Evolutionary conservation across 208 protist genomes (phyloP), one percentile per base, ranked within the genome.

Genomic region (Leishmania braziliensis): DNA sequence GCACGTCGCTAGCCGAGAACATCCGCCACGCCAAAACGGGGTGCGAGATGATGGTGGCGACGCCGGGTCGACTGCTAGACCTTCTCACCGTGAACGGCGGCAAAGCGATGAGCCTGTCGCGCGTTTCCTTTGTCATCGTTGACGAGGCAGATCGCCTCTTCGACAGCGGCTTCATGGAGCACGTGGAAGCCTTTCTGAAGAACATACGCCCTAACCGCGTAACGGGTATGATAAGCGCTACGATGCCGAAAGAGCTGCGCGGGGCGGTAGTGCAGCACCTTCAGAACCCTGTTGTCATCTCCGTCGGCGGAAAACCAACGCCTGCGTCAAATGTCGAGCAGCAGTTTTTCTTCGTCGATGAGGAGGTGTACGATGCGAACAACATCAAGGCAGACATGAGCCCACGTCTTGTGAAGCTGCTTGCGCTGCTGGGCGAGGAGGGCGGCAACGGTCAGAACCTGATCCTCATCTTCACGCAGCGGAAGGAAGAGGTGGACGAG

Each of bases 121-220:
- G 92, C 54, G 86, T 90, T 1, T 95, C 95, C 26, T 98, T 98
- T 69, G 93, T 98, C 18, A 92, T 98, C 14, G 86, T 99, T 29
- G 98, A 99, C 89, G 98, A 99, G 80, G 98, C 97, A 0, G 98
- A 99, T 81, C 89, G 97, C 53, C 92, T 99, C 83, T 98, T 99
- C 84, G 97, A 99, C 79, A 94, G 94, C 79, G 98, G 98, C 43
- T 99, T 99, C 87, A 94, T 92, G 78, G 94, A 97, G 78, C 98
- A 99, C 84, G 93, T 98, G 14, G 89, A 90, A 60, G 94, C 92
- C 8, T 98, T 99, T 82, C 66, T 98, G 58, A 88, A 90, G 60
- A 97, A 98, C 84, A 92, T 98, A 36, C 91, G 95, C 39, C 95
- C 95, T 0, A 95, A 98, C 85, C 82, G 95, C 14, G 94, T 98